Conservation (phyloP, 1,284 basidiomycete species). For the Anthracocystis panici-leucophaei region DNA sequence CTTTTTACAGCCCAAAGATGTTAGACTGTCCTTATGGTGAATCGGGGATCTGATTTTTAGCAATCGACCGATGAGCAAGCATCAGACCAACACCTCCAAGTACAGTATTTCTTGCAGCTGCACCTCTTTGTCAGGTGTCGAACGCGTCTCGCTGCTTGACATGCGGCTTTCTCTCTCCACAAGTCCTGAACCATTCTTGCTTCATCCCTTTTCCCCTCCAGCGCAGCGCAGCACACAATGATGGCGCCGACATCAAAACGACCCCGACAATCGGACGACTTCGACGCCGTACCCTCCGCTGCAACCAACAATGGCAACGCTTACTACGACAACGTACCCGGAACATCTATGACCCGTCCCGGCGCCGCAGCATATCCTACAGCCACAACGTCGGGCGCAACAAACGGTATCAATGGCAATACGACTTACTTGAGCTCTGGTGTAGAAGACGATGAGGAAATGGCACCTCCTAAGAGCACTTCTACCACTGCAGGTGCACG, state of each 20-base stretch:
- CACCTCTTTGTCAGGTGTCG: background rate
- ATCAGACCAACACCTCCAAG: constrained; percentile 13
- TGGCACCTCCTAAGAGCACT: constrained; percentile 22
- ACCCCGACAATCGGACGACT: constrained; percentile 30
- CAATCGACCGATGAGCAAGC: background rate
- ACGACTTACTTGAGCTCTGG: constrained; percentile 20
- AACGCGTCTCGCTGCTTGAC: constrained; percentile 11
- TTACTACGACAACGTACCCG: constrained; percentile 36
- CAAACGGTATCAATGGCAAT: constrained; percentile 14
- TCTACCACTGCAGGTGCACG: constrained; percentile 9
- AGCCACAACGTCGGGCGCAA: background rate
- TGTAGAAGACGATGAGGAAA: constrained; percentile 33
- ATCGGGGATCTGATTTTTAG: background rate
- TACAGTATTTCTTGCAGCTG: background rate
- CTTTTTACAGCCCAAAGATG: too few species aligned
- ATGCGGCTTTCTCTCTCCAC: background rate
- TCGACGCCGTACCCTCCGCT: background rate
- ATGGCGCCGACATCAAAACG: constrained; percentile 29
- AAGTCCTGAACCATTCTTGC: too few species aligned
- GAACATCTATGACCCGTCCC: constrained; percentile 23
- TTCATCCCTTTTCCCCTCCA: background rate
- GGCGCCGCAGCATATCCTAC: constrained; percentile 10
- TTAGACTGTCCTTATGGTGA: too few species aligned
- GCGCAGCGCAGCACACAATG: background rate
- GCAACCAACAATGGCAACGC: background rate